These are phyloP conservation scores for Esteya vermicola DNA, from an alignment of 2,329 filamentous ascomycete genomes.

Conservation along the genomic window DNA sequence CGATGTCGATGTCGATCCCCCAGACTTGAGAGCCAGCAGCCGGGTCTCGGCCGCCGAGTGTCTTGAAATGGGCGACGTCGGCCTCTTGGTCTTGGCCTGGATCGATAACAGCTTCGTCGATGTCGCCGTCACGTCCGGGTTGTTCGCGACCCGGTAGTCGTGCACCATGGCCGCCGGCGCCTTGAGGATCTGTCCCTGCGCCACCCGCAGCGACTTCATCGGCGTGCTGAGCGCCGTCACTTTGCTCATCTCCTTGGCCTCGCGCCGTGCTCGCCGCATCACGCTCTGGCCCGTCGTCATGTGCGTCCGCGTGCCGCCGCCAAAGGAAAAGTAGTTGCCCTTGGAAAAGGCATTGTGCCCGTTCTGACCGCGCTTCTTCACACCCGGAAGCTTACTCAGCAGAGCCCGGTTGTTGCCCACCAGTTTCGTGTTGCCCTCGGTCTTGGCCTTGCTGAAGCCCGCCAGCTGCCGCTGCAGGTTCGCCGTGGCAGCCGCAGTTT, in stretches of 20 bases:
- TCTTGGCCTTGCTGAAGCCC: conserved; percentile 42
- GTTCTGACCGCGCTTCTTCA: conserved; percentile 6
- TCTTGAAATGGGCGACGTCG: too few relatives aligned
- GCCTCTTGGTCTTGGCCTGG: too few relatives aligned
- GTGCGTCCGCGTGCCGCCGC: conserved; percentile 36
- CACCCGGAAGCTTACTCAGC: conserved; percentile 17
- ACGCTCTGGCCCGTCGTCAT: conserved; percentile 35
- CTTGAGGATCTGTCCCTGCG: conserved; percentile 25
- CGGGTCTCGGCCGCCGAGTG: conserved; percentile 27
- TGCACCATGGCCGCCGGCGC: conserved; percentile 41
- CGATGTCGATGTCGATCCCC: conserved; percentile 1
- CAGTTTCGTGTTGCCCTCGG: conserved; percentile 40
- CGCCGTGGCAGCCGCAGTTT: conserved; percentile 39
- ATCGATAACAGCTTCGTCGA: too few relatives aligned
- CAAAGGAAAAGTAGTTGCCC: conserved; percentile 24
- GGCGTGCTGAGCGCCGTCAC: conserved; percentile 31
- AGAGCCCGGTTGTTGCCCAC: conserved; percentile 33
- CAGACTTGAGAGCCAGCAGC: conserved; percentile 19
- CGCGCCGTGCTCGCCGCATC: conserved; percentile 39
- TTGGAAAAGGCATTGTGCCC: background rate
- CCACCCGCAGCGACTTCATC: conserved; percentile 18
- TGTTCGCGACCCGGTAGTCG: conserved; percentile 29
- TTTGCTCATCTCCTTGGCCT: conserved; percentile 37
- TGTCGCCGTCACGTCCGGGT: conserved; percentile 10
- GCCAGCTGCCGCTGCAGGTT: conserved; percentile 42